Evolutionary conservation across 352 stramenopile species (phyloP).

Genomic region (Blastocystis sp.): DNA sequence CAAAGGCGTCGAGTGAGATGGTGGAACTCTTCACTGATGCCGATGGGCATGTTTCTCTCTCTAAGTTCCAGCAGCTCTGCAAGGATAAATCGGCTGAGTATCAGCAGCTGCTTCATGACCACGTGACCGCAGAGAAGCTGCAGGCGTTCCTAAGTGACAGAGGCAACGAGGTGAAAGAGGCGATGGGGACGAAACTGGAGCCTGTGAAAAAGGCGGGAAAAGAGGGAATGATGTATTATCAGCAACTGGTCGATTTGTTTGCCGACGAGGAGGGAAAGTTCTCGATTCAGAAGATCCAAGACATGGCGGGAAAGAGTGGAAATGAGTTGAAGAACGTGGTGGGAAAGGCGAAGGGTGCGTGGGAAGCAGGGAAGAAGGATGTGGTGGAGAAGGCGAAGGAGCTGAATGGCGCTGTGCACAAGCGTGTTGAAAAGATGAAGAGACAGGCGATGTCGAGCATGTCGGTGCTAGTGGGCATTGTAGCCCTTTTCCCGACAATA

Average conservation of each 20-base stretch:
- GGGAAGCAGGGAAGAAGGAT: not conserved
- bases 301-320: slow-evolving; percentile 31
- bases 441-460: not conserved
- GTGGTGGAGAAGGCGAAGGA: slow-evolving; percentile 32
- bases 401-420: not conserved
- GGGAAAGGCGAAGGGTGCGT: not conserved
- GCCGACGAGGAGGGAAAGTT: slow-evolving; percentile 1
- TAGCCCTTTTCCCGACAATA: slow-evolving; percentile 13
- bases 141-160: not conserved
- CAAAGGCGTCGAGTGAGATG: not conserved
- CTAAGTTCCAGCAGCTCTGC: slow-evolving; percentile 43
- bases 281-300: not conserved
- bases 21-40: slow-evolving; percentile 18
- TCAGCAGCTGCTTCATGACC: slow-evolving; percentile 14
- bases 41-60: slow-evolving; percentile 15
- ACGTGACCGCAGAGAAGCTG: slow-evolving; percentile 41
- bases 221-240: not conserved
- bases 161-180: not conserved
- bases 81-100: slow-evolving; percentile 13
- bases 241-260: slow-evolving; percentile 35
- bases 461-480: not conserved
- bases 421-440: not conserved
- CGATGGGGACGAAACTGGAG: not conserved
- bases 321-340: not conserved
- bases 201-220: not conserved